Conservation (phyloP, 2,329 filamentous ascomycete genomes). For the Trichoderma koningiopsis region DNA sequence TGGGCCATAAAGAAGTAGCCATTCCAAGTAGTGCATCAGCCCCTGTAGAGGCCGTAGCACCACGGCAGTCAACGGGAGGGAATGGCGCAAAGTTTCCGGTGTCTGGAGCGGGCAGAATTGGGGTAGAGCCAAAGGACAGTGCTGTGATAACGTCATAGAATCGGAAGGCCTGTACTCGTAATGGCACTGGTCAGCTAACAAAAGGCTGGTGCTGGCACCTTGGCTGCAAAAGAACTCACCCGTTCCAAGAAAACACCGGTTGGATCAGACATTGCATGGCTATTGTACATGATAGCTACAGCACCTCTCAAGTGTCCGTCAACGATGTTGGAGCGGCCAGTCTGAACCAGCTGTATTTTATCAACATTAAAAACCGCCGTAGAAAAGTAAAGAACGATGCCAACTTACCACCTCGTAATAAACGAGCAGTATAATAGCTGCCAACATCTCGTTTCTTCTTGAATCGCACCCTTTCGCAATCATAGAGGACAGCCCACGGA, state of each 20-base stretch:
- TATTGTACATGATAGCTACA: conserved; percentile 60
- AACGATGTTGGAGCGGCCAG: conserved; percentile 61
- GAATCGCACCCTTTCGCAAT: conserved; percentile 55
- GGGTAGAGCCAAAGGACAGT: conserved; percentile 61
- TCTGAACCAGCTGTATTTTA: conserved; percentile 57
- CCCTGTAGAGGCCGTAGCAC: conserved; percentile 49
- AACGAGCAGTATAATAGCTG: conserved; percentile 62
- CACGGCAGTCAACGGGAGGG: conserved; percentile 48
- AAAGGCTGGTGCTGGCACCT: no score
- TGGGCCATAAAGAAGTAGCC: conserved; percentile 64
- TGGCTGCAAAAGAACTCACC: conserved; percentile 40
- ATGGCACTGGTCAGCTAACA: conserved; percentile 31
- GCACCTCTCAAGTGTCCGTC: conserved; percentile 64
- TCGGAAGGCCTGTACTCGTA: conserved; percentile 55
- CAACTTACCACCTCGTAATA: conserved; percentile 64
- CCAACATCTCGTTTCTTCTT: conserved; percentile 60
- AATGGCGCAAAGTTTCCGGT: conserved; percentile 51
- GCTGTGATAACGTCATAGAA: conserved; percentile 68
- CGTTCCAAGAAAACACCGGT: conserved; percentile 62
- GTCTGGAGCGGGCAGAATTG: conserved; percentile 54
- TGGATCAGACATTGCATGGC: conserved; percentile 48
- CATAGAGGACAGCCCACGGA: conserved; percentile 58
- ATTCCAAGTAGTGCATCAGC: conserved; percentile 64
- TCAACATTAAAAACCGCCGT: conserved; percentile 19
- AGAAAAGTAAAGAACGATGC: no score